Evolutionary conservation across 139 green algal species (phyloP), one percentile per base, ranked within the genome.

Genomic region (Klebsormidium nitens): DNA sequence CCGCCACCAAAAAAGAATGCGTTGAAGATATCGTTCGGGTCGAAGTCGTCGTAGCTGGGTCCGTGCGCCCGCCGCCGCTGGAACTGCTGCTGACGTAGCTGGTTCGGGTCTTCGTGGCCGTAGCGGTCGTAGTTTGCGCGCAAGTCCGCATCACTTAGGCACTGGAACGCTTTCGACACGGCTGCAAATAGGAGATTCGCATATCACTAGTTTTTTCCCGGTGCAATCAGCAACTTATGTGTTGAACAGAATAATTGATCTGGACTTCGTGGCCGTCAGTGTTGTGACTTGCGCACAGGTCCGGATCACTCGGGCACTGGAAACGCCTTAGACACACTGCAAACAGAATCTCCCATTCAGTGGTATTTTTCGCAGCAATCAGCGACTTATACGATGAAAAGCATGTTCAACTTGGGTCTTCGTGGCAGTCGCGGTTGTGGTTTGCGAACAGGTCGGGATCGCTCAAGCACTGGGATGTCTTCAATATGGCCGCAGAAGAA

Each of bases 151-250:
- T 92, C 81, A 6, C 60, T 85, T 39, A 92, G 77, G 74, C 83
- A 89, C 39, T 76, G 66, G 66, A 89, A 92, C 29, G 87, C 83
- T 26, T 74, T 78, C 3, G 81, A 88, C n/a, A 91, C 87, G 5
- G 58, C 52, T 36, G n/a, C 64, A 68, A 79, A 62, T 64, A 72
- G n/a, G 19, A 23, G 40, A 14, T 28, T 28, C 44, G 17, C 14
- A 17, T 52, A 14, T 17, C 14, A 17, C 44, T 14, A 6, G 6
- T 66, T n/a, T n/a, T n/a, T n/a, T n/a, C n/a, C n/a, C 31, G 23
- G 44, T 17, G 14, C 17, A 28, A 52, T 17, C 14, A 17, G 14
- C 44, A 52, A 52, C 44, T 28, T 52, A 52, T 17, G 17, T 52
- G 17, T 28, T 52, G 17, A 52, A 52, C 17, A 52, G 14, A 52